Conservation (phyloP, 768 basidiomycete genomes). For the Hydnomerulius pinastri region DNA sequence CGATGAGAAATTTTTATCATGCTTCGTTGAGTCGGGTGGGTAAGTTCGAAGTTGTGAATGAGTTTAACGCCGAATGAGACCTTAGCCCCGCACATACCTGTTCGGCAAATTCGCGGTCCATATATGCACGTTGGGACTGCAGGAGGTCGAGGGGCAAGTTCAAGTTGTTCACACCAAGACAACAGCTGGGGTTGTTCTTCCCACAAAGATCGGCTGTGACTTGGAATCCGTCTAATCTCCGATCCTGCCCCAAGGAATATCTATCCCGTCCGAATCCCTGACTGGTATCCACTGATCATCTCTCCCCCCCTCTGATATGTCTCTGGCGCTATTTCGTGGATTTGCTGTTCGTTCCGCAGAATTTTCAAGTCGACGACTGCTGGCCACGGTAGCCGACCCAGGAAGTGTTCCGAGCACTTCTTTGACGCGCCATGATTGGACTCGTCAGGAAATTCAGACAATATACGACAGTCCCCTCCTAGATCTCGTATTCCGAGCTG, state of each 20-base stretch:
- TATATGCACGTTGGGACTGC: too few relatives aligned
- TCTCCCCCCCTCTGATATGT: constrained; percentile 15
- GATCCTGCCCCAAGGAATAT: background rate
- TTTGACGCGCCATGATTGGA: constrained; percentile 65
- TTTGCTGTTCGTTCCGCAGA: constrained; percentile 8
- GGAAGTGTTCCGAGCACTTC: constrained; percentile 9
- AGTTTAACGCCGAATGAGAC: background rate
- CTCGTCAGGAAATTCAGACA: constrained; percentile 74
- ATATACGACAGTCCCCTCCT: constrained; percentile 87
- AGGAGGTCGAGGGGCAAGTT: too few relatives aligned
- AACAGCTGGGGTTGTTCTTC: background rate
- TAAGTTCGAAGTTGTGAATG: background rate
- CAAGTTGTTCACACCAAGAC: background rate
- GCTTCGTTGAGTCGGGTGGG: too few relatives aligned
- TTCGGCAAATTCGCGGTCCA: background rate
- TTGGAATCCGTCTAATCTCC: background rate
- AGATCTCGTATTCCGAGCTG: constrained; percentile 86
- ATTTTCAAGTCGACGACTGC: constrained; percentile 41
- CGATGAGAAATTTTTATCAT: too few relatives aligned
- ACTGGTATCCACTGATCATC: too few relatives aligned
- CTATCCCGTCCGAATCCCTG: too few relatives aligned
- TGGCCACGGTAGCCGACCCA: constrained; percentile 55
- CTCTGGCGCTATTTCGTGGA: constrained; percentile 5
- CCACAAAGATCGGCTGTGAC: background rate
- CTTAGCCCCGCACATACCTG: background rate